Evolutionary conservation across 169 alveolate genomes (phyloP).

Genomic region (Cryptosporidium sp.): DNA sequence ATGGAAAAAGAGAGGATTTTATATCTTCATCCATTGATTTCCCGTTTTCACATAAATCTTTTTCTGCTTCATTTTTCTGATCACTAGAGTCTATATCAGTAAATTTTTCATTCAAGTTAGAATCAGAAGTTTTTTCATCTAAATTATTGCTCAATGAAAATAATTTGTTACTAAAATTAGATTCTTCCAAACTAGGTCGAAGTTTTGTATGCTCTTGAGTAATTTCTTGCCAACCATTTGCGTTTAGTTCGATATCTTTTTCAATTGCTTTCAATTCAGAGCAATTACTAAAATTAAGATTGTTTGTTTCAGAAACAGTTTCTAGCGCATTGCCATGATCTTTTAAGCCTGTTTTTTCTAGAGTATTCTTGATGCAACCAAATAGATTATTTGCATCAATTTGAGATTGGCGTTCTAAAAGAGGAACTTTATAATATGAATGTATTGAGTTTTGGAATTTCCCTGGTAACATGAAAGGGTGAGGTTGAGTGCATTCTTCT

Average conservation of each 20-base stretch:
- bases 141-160: no score
- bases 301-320: not conserved
- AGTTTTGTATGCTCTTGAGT: not conserved
- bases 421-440: not conserved
- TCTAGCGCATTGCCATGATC: not conserved
- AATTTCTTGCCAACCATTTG: not conserved
- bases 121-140: not conserved
- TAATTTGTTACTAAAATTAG: not conserved
- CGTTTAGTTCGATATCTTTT: no score
- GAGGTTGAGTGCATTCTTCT: not conserved
- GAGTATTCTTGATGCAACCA: not conserved
- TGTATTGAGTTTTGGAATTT: not conserved
- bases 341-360: not conserved
- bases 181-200: no score
- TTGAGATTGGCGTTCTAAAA: not conserved
- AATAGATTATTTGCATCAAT: not conserved
- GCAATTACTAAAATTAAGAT: no score
- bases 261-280: not conserved
- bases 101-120: not conserved
- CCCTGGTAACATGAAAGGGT: not conserved
- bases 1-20: not conserved
- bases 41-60: no score
- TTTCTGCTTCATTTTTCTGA: not conserved
- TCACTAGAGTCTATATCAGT: no score
- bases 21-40: not conserved